Conservation (phyloP, 176 grass and related monocot species). For the Sorghum bicolor region Sorghum_bicolor_NCBIv3 NC_012872.2:8411001-8411500, state of each 20-base stretch:
- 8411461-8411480: neutral
- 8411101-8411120: neutral
- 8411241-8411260: neutral
- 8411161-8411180: neutral
- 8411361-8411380: neutral
- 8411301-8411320: neutral
- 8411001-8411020: neutral
- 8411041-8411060: neutral
- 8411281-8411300: neutral
- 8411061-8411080: neutral
- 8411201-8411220: neutral
- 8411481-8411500: neutral
- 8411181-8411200: neutral
- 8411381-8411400: neutral
- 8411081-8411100: neutral
- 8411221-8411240: neutral
- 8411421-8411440: neutral
- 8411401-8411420: neutral
- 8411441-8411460: neutral
- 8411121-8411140: neutral
- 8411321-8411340: slow-evolving; percentile 8
- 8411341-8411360: slow-evolving; percentile 21
- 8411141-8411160: neutral
- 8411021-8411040: neutral
- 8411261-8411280: neutral